Evolutionary conservation across 2,329 filamentous ascomycete species (phyloP), one percentile per base, ranked within the genome.

Genomic region (Orbilia ellipsospora): DNA sequence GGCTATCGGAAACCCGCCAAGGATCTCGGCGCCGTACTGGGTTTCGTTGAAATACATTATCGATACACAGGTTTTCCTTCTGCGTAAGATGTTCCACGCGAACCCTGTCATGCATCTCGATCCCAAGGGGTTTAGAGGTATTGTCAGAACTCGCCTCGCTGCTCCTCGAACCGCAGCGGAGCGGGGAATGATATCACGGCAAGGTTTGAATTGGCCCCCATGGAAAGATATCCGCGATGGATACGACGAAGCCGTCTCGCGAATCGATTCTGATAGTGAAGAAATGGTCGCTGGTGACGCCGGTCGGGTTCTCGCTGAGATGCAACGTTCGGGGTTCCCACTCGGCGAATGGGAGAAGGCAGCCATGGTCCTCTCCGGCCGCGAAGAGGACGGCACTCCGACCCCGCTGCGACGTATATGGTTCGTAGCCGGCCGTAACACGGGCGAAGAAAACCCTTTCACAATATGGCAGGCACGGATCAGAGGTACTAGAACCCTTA

Each of bases 401-500:
- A 80, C 79, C 1, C 70, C 79, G 8, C 77, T 78, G 42, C 79
- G 78, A 2, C 59, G 79, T 18, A 77, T 65, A 0, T 79, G 72
- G 72, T 78, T 65, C 31, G 52, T 77, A 26, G 61, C 60, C 8
- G 66, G 65, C 6, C 40, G 60, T 10, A 36, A 36, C 20, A 55
- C 50, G 1, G 65, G 73, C 26, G 18, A 40, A 2, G 62, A 67
- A 12, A 66, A 59, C 18, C 61, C 55, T 4, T 52, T 64, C 28
- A 72, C 56, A 4, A 51, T 67, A 18, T 66, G 66, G 61, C 66
- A 72, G 36, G 73, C 65, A 5, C 45, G 79, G 7, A 73, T 80
- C 2, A 65, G 78, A n/a, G 79, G 79, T 12, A 80, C 79, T 2
- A 63, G 79, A 18, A 80, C 79, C 0, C 59, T 80, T 6, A 78